Percentiles rank a stretch among this genome's conserved stretches.
Evolutionary conservation across 208 protist species (phyloP).

Genomic region (Trypanosoma scelopori): DNA sequence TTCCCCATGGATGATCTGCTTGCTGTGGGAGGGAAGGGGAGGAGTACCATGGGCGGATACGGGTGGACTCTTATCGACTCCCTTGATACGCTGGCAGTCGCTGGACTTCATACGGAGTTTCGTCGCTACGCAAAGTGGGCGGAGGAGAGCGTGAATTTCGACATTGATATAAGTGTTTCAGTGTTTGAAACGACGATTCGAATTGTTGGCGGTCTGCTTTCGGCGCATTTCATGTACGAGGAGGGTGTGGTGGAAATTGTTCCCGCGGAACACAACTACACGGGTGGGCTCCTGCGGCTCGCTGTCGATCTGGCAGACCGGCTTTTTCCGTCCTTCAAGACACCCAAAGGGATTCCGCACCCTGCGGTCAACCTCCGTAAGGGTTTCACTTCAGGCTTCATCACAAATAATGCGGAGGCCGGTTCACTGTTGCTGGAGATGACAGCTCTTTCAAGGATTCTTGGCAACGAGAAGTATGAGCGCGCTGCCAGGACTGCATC

Average conservation of each 20-base stretch:
- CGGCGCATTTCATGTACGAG: constrained; percentile 64
- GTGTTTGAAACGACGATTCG: constrained; percentile 90
- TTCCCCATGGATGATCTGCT: constrained; percentile 91
- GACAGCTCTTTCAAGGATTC: constrained; percentile 41
- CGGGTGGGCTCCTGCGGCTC: constrained; percentile 49
- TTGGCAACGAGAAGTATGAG: constrained; percentile 43
- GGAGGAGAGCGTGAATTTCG: constrained; percentile 55
- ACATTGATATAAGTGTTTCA: constrained; percentile 67
- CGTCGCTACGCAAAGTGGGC: constrained; percentile 51
- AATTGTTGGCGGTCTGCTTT: constrained; percentile 81
- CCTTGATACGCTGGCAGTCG: constrained; percentile 66
- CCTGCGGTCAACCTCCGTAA: constrained; percentile 75
- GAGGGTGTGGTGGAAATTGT: constrained; percentile 47
- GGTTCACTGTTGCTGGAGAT: constrained; percentile 72
- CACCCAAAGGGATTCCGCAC: constrained; percentile 83
- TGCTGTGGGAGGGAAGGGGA: constrained; percentile 54
- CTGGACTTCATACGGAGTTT: constrained; percentile 41
- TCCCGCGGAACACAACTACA: constrained; percentile 44
- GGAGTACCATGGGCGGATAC: constrained; percentile 50
- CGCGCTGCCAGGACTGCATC: constrained; percentile 32
- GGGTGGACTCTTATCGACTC: constrained; percentile 83
- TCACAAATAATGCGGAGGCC: constrained; percentile 52
- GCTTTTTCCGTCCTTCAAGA: constrained; percentile 74
- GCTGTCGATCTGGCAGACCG: constrained; percentile 56
- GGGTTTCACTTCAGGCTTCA: constrained; percentile 43